Conservation (phyloP, 139 green algal genomes). For the Chloropicon primus region DNA sequence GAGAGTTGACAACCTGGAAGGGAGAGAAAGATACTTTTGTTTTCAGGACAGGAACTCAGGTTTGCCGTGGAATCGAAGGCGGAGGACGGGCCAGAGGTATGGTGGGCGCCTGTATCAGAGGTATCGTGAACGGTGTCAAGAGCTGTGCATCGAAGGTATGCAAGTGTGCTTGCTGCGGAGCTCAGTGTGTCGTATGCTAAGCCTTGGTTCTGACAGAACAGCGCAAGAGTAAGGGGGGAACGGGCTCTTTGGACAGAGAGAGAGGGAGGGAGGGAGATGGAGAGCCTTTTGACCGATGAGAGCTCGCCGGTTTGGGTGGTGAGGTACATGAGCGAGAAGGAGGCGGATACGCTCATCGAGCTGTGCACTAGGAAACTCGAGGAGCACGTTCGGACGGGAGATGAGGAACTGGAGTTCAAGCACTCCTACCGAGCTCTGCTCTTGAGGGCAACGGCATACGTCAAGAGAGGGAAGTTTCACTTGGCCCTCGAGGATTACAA, state of each 20-base stretch:
- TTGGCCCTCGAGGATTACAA: conserved; percentile 28
- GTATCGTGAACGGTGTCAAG: too few species aligned
- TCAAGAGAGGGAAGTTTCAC: conserved; percentile 32
- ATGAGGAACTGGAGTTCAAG: conserved; percentile 1
- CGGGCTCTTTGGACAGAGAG: background rate
- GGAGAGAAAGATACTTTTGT: too few species aligned
- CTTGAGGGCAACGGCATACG: conserved; percentile 33
- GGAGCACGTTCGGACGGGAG: background rate
- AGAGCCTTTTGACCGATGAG: background rate
- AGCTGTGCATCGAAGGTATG: too few species aligned
- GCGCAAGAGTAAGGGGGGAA: background rate
- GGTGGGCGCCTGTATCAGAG: too few species aligned
- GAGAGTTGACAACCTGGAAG: too few species aligned
- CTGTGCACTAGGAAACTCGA: conserved; percentile 32
- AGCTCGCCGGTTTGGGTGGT: background rate
- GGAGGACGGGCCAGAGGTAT: too few species aligned
- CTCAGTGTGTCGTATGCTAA: too few species aligned
- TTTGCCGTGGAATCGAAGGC: too few species aligned
- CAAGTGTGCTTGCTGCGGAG: too few species aligned
- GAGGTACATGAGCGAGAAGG: conserved; percentile 19
- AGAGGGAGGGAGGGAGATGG: background rate
- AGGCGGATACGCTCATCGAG: conserved; percentile 39
- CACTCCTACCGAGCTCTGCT: conserved; percentile 35
- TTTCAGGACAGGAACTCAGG: too few species aligned
- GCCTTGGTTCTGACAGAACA: too few species aligned